Conservation (phyloP, 2,329 filamentous ascomycete genomes). For the Fusarium praegraminearum region DNA sequence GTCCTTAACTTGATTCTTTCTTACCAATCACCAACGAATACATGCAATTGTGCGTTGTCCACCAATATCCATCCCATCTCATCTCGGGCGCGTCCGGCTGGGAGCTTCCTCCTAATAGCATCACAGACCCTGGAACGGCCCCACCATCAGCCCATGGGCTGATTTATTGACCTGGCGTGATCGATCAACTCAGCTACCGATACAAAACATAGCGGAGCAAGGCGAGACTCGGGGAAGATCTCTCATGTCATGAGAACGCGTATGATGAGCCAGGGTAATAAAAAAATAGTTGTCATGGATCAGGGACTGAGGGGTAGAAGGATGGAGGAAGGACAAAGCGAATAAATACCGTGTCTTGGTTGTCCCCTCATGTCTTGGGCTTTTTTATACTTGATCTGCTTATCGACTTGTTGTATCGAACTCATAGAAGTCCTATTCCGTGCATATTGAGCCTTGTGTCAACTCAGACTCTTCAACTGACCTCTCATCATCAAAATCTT, state of each 20-base stretch:
- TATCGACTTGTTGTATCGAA: not conserved
- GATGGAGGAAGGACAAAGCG: constrained; percentile 15
- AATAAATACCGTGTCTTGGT: constrained; percentile 44
- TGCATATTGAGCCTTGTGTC: not conserved
- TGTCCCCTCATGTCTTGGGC: constrained; percentile 3
- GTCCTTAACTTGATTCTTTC: too few relatives aligned
- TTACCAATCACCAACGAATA: not conserved
- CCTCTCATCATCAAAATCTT: not conserved
- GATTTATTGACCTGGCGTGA: constrained; percentile 49
- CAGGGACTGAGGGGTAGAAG: constrained; percentile 28
- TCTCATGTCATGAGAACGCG: constrained; percentile 29
- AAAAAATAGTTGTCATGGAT: constrained; percentile 25
- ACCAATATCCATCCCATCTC: not conserved
- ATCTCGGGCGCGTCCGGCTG: constrained; percentile 46
- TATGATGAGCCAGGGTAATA: constrained; percentile 12
- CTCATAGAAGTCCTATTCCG: not conserved
- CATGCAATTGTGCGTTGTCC: not conserved
- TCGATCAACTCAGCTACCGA: constrained; percentile 39
- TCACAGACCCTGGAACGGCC: constrained; percentile 42
- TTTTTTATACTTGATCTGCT: constrained; percentile 29
- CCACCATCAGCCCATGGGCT: constrained; percentile 49
- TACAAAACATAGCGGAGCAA: constrained; percentile 42
- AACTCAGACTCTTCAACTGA: not conserved
- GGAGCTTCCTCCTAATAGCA: constrained; percentile 34
- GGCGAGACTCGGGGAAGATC: constrained; percentile 46